Conservation (phyloP, 306 rosid genomes). For the Ochetophila trinervis region DNA sequence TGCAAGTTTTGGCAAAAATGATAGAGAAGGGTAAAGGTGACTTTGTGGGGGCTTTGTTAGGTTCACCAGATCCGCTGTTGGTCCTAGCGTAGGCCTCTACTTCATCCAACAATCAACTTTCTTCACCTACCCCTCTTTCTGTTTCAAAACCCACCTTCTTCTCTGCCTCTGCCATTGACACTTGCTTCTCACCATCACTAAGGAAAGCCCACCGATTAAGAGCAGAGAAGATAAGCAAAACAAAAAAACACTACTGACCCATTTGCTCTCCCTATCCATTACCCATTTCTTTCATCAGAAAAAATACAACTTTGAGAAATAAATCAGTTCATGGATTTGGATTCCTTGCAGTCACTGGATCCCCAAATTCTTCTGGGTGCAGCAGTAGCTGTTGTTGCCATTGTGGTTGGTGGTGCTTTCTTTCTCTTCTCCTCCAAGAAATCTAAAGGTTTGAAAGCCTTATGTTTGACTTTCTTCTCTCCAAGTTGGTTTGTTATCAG, state of each 20-base stretch:
- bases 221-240: neutral
- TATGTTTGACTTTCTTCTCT: neutral
- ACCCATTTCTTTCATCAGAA: neutral
- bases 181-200: neutral
- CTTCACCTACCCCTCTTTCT: no score
- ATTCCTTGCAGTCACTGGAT: slow-evolving; percentile 46
- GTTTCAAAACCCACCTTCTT: neutral
- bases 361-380: slow-evolving; percentile 55
- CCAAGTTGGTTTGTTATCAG: neutral
- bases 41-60: no score
- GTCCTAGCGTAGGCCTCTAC: no score
- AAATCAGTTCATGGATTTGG: slow-evolving; percentile 23
- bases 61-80: no score
- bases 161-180: neutral
- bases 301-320: slow-evolving; percentile 1
- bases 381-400: slow-evolving; percentile 49
- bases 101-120: no score
- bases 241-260: neutral
- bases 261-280: neutral
- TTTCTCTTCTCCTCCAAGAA: slow-evolving; percentile 59
- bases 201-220: neutral
- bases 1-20: no score
- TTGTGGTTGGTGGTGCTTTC: slow-evolving; percentile 54
- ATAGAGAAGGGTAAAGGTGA: no score
- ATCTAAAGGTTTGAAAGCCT: slow-evolving; percentile 48